Percentiles rank a stretch among this genome's conserved stretches.
phyloP scores from a whole-genome alignment of 2,329 filamentous ascomycete genomes.

The Truncatella angustata region DNA sequence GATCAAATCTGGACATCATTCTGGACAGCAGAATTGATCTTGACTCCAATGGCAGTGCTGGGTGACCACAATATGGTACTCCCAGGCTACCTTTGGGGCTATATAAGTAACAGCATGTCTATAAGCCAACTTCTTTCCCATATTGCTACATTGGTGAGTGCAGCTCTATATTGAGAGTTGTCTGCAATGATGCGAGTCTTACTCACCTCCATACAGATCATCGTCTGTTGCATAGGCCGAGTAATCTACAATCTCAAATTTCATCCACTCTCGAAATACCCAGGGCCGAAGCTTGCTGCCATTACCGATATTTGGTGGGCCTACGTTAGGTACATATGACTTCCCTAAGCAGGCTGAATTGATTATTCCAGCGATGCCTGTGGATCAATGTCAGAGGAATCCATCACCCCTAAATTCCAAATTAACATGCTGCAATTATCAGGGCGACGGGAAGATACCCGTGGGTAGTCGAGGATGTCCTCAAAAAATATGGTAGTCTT shows the following conservation, averaged over 20 bases:
- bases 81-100: slow-evolving; percentile 3
- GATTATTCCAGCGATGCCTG: neutral
- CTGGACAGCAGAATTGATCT: too few relatives aligned
- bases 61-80: neutral
- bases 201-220: neutral
- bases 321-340: slow-evolving; percentile 11
- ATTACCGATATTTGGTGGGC: slow-evolving; percentile 17
- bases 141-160: slow-evolving; percentile 4
- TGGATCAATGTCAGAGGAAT: neutral
- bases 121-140: neutral
- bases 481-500: slow-evolving; percentile 13
- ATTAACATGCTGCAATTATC: neutral
- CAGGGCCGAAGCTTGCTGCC: slow-evolving; percentile 19
- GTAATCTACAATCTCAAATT: slow-evolving; percentile 17
- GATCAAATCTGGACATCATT: too few relatives aligned
- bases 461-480: slow-evolving; percentile 12
- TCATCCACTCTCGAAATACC: slow-evolving; percentile 20
- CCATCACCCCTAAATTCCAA: neutral
- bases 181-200: neutral
- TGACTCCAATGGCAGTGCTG: neutral
- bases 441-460: slow-evolving; percentile 13
- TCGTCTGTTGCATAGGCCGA: slow-evolving; percentile 1
- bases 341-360: neutral
- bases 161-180: neutral
- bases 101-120: neutral